Evolutionary conservation across 768 basidiomycete species (phyloP), one percentile per base, ranked within the genome.

Genomic region (Lepiota venenata): DNA sequence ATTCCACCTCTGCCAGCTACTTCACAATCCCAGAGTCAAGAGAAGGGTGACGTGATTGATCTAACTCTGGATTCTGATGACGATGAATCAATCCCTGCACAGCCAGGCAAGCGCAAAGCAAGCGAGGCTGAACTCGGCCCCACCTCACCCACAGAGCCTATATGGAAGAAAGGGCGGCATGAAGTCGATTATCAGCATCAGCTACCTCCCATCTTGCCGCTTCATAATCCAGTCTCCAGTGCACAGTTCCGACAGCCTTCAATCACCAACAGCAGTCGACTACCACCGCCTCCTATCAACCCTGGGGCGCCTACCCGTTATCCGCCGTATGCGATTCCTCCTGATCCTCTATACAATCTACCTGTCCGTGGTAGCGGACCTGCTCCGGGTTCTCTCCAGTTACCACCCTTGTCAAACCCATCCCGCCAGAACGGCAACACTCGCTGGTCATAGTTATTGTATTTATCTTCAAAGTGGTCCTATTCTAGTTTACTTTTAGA

Each of bases 61-160:
- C 71, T 96, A 55, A 94, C 93, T 2, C 71, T 85, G 56, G 89
- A 91, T 50, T 64, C 65, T 62, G 92, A 93, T 18, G 88, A 89
- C 11, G 88, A 91, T 14, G 80, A 76, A 25, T 61, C 64, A 50
- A 63, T 68, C 10, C 68, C 64, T 45, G 57, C 69, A 10, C 69
- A 63, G n/a, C 67, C 51, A 9, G 79, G 73, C 60, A 88, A 87
- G 62, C 80, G 88, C 61, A 88, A 85, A 62, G 80, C 80, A 9
- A 67, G 74, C 4, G 80, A 81, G 10, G 69, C 74, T 8, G 83
- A 79, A 11, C 60, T 76, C 43, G 59, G 61, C 18, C 52, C 44
- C 58, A 66, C 65, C 1, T 80, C 84, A 14, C 79, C 81, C 7
- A 79, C 84, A 3, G 87, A 87, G 61, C 79, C 78, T 57, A 79